phyloP scores from a whole-genome alignment of 148 eudicot genomes.

The Salicornia ramosissima region DNA sequence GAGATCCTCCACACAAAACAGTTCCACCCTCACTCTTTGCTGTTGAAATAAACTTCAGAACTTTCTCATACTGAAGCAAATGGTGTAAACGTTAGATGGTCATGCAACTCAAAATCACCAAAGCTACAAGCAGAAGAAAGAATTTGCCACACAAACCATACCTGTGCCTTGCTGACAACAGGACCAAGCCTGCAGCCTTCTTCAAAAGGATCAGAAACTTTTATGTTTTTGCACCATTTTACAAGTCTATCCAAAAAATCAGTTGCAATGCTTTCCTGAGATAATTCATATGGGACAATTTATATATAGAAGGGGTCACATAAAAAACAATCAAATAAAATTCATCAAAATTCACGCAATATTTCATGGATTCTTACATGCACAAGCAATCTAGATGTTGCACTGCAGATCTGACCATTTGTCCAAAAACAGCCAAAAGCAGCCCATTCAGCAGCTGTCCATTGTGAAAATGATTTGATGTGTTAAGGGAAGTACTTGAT shows the following conservation, averaged over 20 bases:
- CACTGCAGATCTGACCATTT: slow-evolving; percentile 99
- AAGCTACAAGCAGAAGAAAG: slow-evolving; percentile 6
- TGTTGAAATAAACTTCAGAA: slow-evolving; percentile 63
- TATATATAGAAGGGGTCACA: too few relatives aligned
- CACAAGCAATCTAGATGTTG: slow-evolving; percentile 88
- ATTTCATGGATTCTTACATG: slow-evolving; percentile 47
- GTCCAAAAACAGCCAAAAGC: slow-evolving; percentile 98
- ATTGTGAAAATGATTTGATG: slow-evolving; percentile 8
- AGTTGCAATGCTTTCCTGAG: slow-evolving; percentile 87
- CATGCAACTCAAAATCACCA: not conserved
- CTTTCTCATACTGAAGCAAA: slow-evolving; percentile 73
- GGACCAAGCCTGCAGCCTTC: slow-evolving; percentile 98
- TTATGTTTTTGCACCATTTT: slow-evolving; percentile 80
- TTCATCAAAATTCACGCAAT: not conserved
- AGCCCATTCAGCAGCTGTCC: slow-evolving; percentile 95
- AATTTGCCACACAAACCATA: slow-evolving; percentile 16
- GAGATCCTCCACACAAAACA: slow-evolving; percentile 72
- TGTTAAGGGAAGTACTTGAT: slow-evolving; percentile 6
- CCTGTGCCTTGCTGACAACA: slow-evolving; percentile 91
- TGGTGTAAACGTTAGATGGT: slow-evolving; percentile 14
- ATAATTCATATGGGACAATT: not conserved
- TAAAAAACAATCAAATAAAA: not conserved
- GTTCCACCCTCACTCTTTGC: slow-evolving; percentile 97
- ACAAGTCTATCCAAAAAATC: slow-evolving; percentile 78
- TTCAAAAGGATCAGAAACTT: slow-evolving; percentile 89